Base-by-base conservation (phyloP, 2,329 filamentous ascomycete genomes). In the Colletotrichum theobromicola region DNA sequence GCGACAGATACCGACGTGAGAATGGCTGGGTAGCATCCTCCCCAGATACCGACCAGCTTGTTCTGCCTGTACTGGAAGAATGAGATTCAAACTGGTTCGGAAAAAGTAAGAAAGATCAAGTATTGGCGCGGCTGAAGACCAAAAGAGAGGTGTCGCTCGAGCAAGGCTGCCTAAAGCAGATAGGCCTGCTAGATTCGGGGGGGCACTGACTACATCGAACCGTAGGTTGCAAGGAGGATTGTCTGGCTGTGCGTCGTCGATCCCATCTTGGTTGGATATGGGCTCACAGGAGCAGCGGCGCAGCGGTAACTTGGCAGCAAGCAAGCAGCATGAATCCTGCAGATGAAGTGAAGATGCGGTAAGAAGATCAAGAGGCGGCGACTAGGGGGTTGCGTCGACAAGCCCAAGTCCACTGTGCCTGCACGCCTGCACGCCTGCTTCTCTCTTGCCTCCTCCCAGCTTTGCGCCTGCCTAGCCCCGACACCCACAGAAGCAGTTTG, bases 261-360 rank as follows among this genome's bases (percentile, higher is more conserved):
- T 75, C 72, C 24, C 55, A 74, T 72, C 34, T 67, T 63, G 61
- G 62, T 62, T 73, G 69, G 72, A 62, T 46, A 35, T 61, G 70
- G 61, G 35, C 24, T 53, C 37, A 32, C 32, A 55, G 53, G 16
- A 61, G 50, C 28, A 65, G 57, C 28, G 61, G 67, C 66, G 60
- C n/a, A 61, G 32, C 26, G 32, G 34, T 28, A 46, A 58, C 67
- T 70, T 74, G 71, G 37, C 62, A 71, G 61, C 30, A 70, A 60
- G 32, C 61, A 71, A 66, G 62, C 35, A 34, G 67, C 67, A 74
- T 65, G 30, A 74, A 71, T 74, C 61, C 72, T 71, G 72, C 72
- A 71, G 55, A 57, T 67, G 60, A 64, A 53, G 71, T 65, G 55
- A 72, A 74, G 72, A 74, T 74, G 72, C 72, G 72, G 72, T 67